These are phyloP conservation scores for Verbena officinalis DNA, from an alignment of 257 asterid genomes.

Conservation along the genomic window DNA sequence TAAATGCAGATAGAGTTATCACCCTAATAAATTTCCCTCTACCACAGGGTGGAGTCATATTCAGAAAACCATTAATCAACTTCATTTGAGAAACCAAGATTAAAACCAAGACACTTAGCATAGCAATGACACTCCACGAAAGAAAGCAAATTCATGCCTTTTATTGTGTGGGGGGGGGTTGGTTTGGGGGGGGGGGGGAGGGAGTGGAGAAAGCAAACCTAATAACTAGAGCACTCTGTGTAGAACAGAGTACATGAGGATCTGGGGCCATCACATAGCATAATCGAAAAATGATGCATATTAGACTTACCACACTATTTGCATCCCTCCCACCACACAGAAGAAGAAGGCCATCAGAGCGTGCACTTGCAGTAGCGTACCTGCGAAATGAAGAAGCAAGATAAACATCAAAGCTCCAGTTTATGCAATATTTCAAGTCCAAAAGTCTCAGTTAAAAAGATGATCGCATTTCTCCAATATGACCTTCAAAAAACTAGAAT, in stretches of 20 bases:
- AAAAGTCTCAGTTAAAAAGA: too few species aligned
- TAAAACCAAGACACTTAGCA: background rate
- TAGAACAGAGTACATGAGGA: conserved; percentile 18
- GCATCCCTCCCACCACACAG: conserved; percentile 99
- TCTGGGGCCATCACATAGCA: conserved; percentile 13
- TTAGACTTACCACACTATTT: conserved; percentile 77
- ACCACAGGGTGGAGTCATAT: background rate
- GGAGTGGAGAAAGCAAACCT: conserved; percentile 4
- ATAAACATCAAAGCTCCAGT: conserved; percentile 23
- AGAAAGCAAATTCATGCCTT: background rate
- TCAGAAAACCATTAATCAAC: conserved; percentile 12
- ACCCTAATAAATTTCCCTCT: background rate
- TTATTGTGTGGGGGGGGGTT: too few species aligned
- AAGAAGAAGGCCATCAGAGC: conserved; percentile 98
- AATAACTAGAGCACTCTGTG: conserved; percentile 3
- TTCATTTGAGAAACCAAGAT: conserved; percentile 12
- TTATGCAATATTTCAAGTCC: conserved; percentile 12
- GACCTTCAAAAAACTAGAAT: too few species aligned
- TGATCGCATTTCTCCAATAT: too few species aligned
- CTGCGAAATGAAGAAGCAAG: conserved; percentile 41
- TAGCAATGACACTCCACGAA: background rate
- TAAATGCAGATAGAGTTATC: background rate
- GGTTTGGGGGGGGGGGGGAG: too few species aligned
- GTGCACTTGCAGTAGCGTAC: conserved; percentile 99
- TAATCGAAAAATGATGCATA: conserved; percentile 1